Evolutionary conservation across 1,284 basidiomycete species (phyloP), one percentile per base, ranked within the genome.

Genomic region (Boletus smithii): DNA sequence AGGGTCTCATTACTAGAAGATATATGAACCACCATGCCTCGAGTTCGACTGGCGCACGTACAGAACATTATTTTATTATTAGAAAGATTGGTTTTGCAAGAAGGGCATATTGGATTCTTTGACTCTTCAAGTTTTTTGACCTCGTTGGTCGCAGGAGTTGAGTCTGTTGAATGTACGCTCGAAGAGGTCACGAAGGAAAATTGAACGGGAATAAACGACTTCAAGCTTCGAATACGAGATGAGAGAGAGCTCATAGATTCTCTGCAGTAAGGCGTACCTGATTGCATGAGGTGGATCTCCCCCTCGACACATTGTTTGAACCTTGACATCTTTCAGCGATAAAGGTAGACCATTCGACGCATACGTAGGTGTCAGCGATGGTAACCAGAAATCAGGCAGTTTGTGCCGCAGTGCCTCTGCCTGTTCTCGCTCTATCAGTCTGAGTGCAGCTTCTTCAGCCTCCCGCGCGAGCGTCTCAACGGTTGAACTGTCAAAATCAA

Each of bases 341-440:
- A 61, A 78, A 50, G 73, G 89, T 8, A 80, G 81, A 0, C 84
- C 83, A 23, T 57, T 73, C 5, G 78, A 79, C 0, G 79, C 69
- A 58, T 86, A 85, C 2, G 87, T 88, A 0, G 94, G 93, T 0
- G 93, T 91, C 29, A 95, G 70, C 0, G 83, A 90, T 16, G 89
- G 93, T 36, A 97, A 74, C 94, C 94, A 97, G 65, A 95, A 98
- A 57, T 95, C 91, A 0, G 94, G 92, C 7, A 97, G 76, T 66
- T 95, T 95, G 48, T 82, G 79, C 50, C 86, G 88, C 43, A 95
- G 71, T 3, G 85, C 78, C 52, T 92, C 91, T 0, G 84, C 83
- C 61, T 92, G 89, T 66, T 97, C 94, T 22, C 75, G 76, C 62
- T 93, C 90, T 34, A 97, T 91, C 56, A 83, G 73, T 24, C 75